These are phyloP conservation scores for Cladorrhinum samala DNA, from an alignment of 495 filamentous ascomycete species.

Conservation along the genomic window DNA sequence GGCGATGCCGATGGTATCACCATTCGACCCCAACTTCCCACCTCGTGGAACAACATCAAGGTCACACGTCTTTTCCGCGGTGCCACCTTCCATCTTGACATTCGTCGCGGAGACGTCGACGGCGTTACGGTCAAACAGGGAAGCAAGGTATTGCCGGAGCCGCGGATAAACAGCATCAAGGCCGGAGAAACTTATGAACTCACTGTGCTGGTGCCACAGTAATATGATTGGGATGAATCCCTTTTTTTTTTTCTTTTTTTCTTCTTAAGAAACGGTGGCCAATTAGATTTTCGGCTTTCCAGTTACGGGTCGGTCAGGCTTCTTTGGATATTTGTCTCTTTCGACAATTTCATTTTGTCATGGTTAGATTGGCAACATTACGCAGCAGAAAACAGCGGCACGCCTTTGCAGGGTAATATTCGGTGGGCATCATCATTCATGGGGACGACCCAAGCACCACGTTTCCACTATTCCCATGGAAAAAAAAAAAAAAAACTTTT, in stretches of 20 bases:
- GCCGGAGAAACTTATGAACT: conserved; percentile 36
- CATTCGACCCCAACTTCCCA: conserved; percentile 46
- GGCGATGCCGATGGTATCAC: conserved; percentile 41
- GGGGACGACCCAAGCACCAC: no score
- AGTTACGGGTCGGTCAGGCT: neutral
- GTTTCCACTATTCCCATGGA: no score
- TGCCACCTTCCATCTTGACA: conserved; percentile 43
- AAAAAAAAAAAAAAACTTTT: neutral
- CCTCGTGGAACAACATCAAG: conserved; percentile 41
- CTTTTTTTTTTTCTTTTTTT: neutral
- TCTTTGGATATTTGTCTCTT: neutral
- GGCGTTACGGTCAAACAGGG: conserved; percentile 35
- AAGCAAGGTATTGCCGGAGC: conserved; percentile 29
- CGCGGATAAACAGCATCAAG: conserved; percentile 33
- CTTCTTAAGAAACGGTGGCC: neutral
- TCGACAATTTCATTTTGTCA: neutral
- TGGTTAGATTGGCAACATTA: neutral
- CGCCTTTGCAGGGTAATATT: neutral
- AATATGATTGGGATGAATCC: neutral
- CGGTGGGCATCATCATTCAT: neutral
- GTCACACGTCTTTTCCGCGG: conserved; percentile 45
- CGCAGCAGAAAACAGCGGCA: neutral
- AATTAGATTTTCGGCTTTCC: neutral
- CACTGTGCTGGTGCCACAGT: conserved; percentile 33
- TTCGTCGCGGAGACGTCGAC: conserved; percentile 37